Base-by-base conservation (phyloP, 2,329 filamentous ascomycete species). In the Xylaria sp. region DNA sequence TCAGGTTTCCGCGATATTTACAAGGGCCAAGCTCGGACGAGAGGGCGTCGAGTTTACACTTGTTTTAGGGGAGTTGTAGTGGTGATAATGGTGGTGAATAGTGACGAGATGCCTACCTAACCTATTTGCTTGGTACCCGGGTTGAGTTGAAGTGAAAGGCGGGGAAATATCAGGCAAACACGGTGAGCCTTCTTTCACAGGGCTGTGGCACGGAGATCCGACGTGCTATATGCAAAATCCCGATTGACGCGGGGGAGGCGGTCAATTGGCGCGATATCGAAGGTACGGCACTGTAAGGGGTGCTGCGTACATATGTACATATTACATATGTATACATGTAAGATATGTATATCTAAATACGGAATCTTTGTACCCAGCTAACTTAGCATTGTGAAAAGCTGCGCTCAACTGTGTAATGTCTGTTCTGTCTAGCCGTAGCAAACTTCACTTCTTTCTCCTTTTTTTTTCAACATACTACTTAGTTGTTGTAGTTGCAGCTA, bases 131-230 rank as follows among this genome's bases (percentile, higher is more conserved):
- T n/a, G 20, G 39, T 6, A 17, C 5, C 1, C 2, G 3, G 13
- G 39, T 44, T 5, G 2, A 20, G 25, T 59, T 38, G 47, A 53
- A 22, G 47, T 61, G 5, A 17, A 51, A 53, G 58, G 45, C 13
- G 47, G 58, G 53, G 47, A 53, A 5, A 25, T 42, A 61, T 22
- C 10, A 53, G 58, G 47, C 58, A 61, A 31, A 53, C 57, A 22
- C 13, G 25, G 38, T 44, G 38, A 51, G 20, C 25, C 45, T 5
- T 29, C 20, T 49, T 49, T 49, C 22, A 49, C 50, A 15, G 10
- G 15, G 36, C 10, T 55, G 22, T 9, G 17, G 15, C 31, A 22
- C 22, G 22, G 10, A 9, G 0, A 11, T 1, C 15, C 38, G 53
- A 42, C 33, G 33, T 63, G 42, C 22, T 57, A 57, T 50, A 31